Evolutionary conservation across 2,329 filamentous ascomycete genomes (phyloP), one percentile per base, ranked within the genome.

Genomic region (Sarocladiaceae sp.): DNA sequence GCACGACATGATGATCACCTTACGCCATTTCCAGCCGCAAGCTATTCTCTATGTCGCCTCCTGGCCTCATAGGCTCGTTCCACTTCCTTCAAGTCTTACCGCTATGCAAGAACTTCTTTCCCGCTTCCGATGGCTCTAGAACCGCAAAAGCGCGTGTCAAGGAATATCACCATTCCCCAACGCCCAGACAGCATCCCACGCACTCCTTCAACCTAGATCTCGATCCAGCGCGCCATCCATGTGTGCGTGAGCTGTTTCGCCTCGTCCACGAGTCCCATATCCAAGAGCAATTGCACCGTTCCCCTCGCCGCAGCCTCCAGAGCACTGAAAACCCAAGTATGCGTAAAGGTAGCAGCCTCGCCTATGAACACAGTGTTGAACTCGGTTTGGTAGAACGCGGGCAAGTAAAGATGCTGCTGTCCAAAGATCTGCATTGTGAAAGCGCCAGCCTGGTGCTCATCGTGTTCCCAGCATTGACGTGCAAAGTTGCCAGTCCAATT

Each of bases 161-260:
- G n/a, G n/a, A n/a, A n/a, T n/a, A n/a, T n/a, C n/a, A n/a, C n/a
- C n/a, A n/a, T n/a, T n/a, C n/a, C n/a, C n/a, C n/a, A n/a, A n/a
- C n/a, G n/a, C n/a, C n/a, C n/a, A n/a, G n/a, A n/a, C n/a, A n/a
- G n/a, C n/a, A n/a, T n/a, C n/a, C n/a, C n/a, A n/a, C n/a, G n/a
- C n/a, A n/a, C n/a, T n/a, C n/a, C n/a, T n/a, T n/a, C n/a, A n/a
- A n/a, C n/a, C 6, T 41, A 29, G 13, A 29, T 29, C 7, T 29
- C 37, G 3, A 61, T 76, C 75, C 75, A 80, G 34, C 75, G 64
- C 2, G 72, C 76, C 76, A 81, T 81, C 76, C 77, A 80, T 3
- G 66, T 69, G 15, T 73, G 57, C 1, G 72, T 71, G 19, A 80
- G 60, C 47, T 69, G 54, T 60, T 80, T 81, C 0, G 77, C 78